A percentile compares a stretch with the other conserved stretches of the same genome.
Evolutionary conservation across 768 basidiomycete species (phyloP).

Genomic region (Phylloporus scabripes): DNA sequence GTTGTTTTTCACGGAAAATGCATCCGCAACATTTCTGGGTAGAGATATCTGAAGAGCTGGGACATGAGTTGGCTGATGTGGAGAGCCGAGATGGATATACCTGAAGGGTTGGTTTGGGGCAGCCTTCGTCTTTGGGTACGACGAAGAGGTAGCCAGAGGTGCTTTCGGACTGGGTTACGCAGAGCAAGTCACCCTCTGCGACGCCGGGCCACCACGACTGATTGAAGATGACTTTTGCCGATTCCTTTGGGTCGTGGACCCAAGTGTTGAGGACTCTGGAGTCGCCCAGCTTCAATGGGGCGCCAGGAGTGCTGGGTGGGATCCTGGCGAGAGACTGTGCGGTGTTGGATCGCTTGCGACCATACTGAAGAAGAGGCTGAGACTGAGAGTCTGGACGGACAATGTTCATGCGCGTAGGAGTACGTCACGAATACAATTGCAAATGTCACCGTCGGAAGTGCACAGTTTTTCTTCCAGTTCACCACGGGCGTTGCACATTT

Average conservation of each 20-base stretch:
- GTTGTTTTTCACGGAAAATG: conserved; percentile 66
- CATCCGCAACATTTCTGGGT: conserved; percentile 65
- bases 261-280: conserved; percentile 59
- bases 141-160: conserved; percentile 54
- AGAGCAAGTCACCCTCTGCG: conserved; percentile 66
- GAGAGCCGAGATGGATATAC: conserved; percentile 25
- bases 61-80: neutral
- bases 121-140: conserved; percentile 59
- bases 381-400: conserved; percentile 60
- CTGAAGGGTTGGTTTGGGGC: conserved; percentile 60
- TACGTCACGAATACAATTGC: neutral
- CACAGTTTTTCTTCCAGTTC: neutral
- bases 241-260: conserved; percentile 69
- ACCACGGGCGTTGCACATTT: conserved; percentile 5
- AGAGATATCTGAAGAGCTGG: conserved; percentile 56
- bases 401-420: conserved; percentile 40
- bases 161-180: conserved; percentile 44
- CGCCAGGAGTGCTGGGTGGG: conserved; percentile 23
- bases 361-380: conserved; percentile 32
- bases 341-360: conserved; percentile 70
- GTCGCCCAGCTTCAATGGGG: conserved; percentile 57
- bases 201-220: conserved; percentile 76
- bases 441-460: neutral
- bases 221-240: conserved; percentile 58
- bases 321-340: conserved; percentile 59